Base-by-base conservation (phyloP, 2,329 filamentous ascomycete species). In the Simplicillium sp. region DNA sequence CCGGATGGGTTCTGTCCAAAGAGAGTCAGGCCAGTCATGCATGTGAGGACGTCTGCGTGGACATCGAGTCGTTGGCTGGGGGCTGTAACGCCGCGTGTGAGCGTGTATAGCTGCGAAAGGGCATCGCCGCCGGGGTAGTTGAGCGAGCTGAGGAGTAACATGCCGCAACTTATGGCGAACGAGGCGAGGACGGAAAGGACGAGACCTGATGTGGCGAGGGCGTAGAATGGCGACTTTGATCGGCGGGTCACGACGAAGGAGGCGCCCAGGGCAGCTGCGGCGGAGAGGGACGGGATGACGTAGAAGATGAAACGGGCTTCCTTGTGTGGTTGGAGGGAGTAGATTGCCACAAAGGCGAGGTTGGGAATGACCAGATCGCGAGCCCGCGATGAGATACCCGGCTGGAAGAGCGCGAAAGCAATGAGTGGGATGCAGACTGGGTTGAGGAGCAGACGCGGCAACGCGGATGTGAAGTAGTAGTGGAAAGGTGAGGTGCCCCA, bases 301-400 rank as follows among this genome's bases (percentile, higher is more conserved):
- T 97, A 97, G 53, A 97, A 80, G 50, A 98, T 82, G 68, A 98
- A 98, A 14, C 92, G 84, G 58, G 88, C 84, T 65, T 98, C 92
- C 59, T 98, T 98, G 66, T 98, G 92, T 1, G 90, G 89, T 46
- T 95, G 84, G 38, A 87, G 52, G 47, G 87, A 95, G 68, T 95
- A 97, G 34, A 94, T 60, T 4, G 73, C 73, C 15, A 94, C 70
- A 59, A 89, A 98, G 25, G 75, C 60, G 2, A 94, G 49, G 9
- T 76, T 73, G 0, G 92, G 88, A 3, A 82, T 51, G 4, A 85
- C 67, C 1, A 86, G 53, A 7, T 67, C 63, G 13, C 61, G 55
- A 0, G 70, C 66, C 5, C 62, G 58, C 4, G 57, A 58, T 8
- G 61, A 56, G 1, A 68, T 71, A 3, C 66, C 67, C 0, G 69